These are phyloP conservation scores for Pythium rhizo-oryzae DNA, from an alignment of 352 stramenopile genomes.

Conservation along the genomic window DNA sequence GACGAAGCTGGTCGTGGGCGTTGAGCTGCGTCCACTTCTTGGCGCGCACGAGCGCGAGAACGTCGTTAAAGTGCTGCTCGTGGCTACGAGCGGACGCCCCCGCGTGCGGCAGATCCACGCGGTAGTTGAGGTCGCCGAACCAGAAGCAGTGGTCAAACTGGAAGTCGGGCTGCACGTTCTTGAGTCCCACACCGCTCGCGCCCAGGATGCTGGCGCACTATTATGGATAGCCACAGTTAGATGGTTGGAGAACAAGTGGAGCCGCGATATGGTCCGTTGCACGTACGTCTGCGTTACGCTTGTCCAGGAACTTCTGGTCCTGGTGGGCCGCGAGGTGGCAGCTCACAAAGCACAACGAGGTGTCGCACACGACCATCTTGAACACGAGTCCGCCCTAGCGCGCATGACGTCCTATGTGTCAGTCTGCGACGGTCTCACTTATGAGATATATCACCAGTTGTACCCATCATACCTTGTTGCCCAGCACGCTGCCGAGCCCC, in stretches of 20 bases:
- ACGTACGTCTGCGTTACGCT: slow-evolving; percentile 82
- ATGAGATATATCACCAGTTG: too few relatives aligned
- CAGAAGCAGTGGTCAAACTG: slow-evolving; percentile 89
- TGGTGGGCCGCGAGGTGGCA: slow-evolving; percentile 86
- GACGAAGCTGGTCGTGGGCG: slow-evolving; percentile 77
- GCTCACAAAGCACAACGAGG: slow-evolving; percentile 85
- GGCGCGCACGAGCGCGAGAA: slow-evolving; percentile 32
- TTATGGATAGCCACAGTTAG: too few relatives aligned
- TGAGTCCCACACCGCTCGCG: slow-evolving; percentile 52
- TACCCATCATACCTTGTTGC: slow-evolving; percentile 65
- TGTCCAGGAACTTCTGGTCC: slow-evolving; percentile 85
- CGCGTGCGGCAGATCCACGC: slow-evolving; percentile 72
- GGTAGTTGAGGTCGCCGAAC: slow-evolving; percentile 90
- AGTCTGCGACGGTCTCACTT: neutral
- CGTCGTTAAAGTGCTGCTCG: slow-evolving; percentile 70
- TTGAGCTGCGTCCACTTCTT: slow-evolving; percentile 72
- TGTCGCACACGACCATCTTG: slow-evolving; percentile 77
- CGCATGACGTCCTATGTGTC: neutral
- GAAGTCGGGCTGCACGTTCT: slow-evolving; percentile 70
- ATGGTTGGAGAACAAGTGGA: too few relatives aligned
- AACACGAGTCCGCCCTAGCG: slow-evolving; percentile 72
- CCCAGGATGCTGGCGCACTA: slow-evolving; percentile 80
- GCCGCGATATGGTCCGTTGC: too few relatives aligned
- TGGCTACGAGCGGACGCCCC: slow-evolving; percentile 34
- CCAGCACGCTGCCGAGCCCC: slow-evolving; percentile 76